Conservation (phyloP, 768 basidiomycete species). For the Serpula lacrymans region DNA sequence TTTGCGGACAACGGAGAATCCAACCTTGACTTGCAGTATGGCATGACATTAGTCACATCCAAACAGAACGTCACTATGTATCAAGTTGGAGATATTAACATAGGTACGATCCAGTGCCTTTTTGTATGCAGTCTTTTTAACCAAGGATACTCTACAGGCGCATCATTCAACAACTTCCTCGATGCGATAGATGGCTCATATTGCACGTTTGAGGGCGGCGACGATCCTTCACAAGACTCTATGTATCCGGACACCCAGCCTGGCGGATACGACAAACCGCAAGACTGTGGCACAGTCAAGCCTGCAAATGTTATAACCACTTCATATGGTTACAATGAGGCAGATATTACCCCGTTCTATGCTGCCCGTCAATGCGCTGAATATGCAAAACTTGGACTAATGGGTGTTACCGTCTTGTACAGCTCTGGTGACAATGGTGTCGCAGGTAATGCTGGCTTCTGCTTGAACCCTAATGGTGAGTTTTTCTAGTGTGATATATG, state of each 20-base stretch:
- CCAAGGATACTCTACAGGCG: slow-evolving; percentile 33
- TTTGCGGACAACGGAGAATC: slow-evolving; percentile 51
- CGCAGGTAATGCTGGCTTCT: slow-evolving; percentile 18
- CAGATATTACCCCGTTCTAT: slow-evolving; percentile 35
- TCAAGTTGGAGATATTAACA: slow-evolving; percentile 41
- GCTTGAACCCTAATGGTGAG: slow-evolving; percentile 18
- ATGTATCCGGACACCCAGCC: slow-evolving; percentile 28
- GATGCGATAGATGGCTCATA: slow-evolving; percentile 42
- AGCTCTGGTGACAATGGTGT: slow-evolving; percentile 15
- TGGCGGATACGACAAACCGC: slow-evolving; percentile 29
- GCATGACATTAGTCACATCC: slow-evolving; percentile 42
- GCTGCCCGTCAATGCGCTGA: slow-evolving; percentile 45
- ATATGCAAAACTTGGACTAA: slow-evolving; percentile 25
- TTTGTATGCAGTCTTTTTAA: background rate
- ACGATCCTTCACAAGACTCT: slow-evolving; percentile 34
- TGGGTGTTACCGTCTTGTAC: slow-evolving; percentile 22
- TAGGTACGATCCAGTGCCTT: slow-evolving; percentile 35
- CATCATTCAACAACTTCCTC: slow-evolving; percentile 41
- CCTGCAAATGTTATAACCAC: slow-evolving; percentile 42
- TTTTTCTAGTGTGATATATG: background rate
- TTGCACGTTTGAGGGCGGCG: slow-evolving; percentile 40
- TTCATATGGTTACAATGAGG: slow-evolving; percentile 43
- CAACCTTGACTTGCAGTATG: slow-evolving; percentile 53
- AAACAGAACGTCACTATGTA: slow-evolving; percentile 39
- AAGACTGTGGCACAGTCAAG: slow-evolving; percentile 38